phyloP scores from a whole-genome alignment of 2,329 filamentous ascomycete genomes.

The Cordyceps pruinosa region DNA sequence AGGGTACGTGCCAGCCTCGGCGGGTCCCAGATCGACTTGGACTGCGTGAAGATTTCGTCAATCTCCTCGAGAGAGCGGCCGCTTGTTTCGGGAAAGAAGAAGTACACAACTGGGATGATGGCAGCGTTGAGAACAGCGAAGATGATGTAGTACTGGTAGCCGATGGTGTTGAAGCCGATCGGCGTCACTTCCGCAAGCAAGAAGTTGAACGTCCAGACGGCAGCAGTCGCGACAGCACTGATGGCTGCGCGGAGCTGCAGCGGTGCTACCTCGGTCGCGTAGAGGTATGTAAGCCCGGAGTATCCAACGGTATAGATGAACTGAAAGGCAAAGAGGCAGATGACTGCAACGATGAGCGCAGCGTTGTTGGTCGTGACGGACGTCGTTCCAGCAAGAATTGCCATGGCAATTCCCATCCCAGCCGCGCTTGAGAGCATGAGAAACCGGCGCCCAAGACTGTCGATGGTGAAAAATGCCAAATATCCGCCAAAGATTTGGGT shows the following conservation, averaged over 20 bases:
- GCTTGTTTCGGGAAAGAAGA: slow-evolving; percentile 38
- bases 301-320: slow-evolving; percentile 58
- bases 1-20: slow-evolving; percentile 5
- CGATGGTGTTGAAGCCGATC: slow-evolving; percentile 50
- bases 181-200: slow-evolving; percentile 54
- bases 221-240: slow-evolving; percentile 43
- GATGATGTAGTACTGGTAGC: slow-evolving; percentile 38
- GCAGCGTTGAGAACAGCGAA: slow-evolving; percentile 35
- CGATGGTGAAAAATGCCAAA: slow-evolving; percentile 23
- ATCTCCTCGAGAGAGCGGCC: slow-evolving; percentile 53
- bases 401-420: slow-evolving; percentile 11
- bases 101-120: slow-evolving; percentile 35
- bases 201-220: slow-evolving; percentile 25
- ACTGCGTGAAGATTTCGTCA: slow-evolving; percentile 33
- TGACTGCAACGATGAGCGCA: slow-evolving; percentile 11
- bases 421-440: slow-evolving; percentile 11
- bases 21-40: slow-evolving; percentile 13
- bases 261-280: slow-evolving; percentile 43
- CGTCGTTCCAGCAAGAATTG: slow-evolving; percentile 10
- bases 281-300: slow-evolving; percentile 53
- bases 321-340: slow-evolving; percentile 58
- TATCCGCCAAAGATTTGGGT: slow-evolving; percentile 28
- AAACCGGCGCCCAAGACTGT: slow-evolving; percentile 22
- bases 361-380: not conserved
- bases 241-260: slow-evolving; percentile 35